Evolutionary conservation across 164 flowering plant species (phyloP).

Genomic region (Platanus orientalis): DNA sequence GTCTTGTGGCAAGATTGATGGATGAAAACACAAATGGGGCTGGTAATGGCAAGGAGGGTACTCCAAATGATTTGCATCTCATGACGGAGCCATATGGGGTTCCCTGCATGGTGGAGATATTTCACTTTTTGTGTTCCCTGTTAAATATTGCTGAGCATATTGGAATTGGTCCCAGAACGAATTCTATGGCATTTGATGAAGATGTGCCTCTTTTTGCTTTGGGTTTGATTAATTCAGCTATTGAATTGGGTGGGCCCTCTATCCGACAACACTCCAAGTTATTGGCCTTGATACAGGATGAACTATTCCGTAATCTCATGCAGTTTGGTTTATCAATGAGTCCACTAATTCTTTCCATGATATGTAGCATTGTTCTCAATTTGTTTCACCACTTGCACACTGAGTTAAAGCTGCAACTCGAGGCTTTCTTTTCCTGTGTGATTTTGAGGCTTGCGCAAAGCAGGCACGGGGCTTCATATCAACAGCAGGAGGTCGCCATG

Average conservation of each 20-base stretch:
- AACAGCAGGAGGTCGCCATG: slow-evolving; percentile 44
- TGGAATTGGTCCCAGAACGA: slow-evolving; percentile 28
- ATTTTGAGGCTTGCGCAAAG: slow-evolving; percentile 36
- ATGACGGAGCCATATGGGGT: slow-evolving; percentile 35
- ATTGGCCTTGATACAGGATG: slow-evolving; percentile 34
- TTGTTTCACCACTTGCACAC: slow-evolving; percentile 32
- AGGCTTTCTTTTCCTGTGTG: slow-evolving; percentile 41
- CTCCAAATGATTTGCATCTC: slow-evolving; percentile 21
- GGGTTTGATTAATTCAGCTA: slow-evolving; percentile 39
- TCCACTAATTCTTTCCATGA: slow-evolving; percentile 36
- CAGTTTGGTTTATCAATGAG: slow-evolving; percentile 42
- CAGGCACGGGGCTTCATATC: slow-evolving; percentile 34
- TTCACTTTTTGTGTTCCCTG: slow-evolving; percentile 34
- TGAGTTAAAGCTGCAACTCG: slow-evolving; percentile 37
- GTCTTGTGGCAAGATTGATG: slow-evolving; percentile 12
- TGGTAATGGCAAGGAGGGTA: slow-evolving; percentile 13
- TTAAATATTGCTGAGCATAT: slow-evolving; percentile 30
- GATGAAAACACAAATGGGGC: slow-evolving; percentile 18
- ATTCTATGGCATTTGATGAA: slow-evolving; percentile 35
- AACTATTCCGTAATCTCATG: slow-evolving; percentile 34
- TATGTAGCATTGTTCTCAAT: slow-evolving; percentile 38
- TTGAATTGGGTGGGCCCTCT: slow-evolving; percentile 37
- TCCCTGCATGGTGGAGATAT: slow-evolving; percentile 46
- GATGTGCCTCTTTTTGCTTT: slow-evolving; percentile 42
- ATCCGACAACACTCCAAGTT: slow-evolving; percentile 28